phyloP scores from a whole-genome alignment of 345 rosid genomes.

The Citrus trifoliata region DNA sequence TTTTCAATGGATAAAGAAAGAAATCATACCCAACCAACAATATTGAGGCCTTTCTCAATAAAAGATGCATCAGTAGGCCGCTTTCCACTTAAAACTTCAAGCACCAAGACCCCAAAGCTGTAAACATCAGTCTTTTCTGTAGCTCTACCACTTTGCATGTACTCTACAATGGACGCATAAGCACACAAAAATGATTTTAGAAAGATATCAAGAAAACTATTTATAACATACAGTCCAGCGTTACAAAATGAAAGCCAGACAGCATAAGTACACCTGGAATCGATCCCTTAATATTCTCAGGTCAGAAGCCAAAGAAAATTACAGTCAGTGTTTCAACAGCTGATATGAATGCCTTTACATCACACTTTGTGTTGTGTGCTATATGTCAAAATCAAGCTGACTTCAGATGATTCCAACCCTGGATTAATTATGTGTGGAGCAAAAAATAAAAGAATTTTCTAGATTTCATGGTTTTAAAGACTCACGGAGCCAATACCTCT shows the following conservation, averaged over 20 bases:
- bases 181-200: neutral
- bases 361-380: neutral
- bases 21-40: conserved; percentile 94
- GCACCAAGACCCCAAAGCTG: conserved; percentile 92
- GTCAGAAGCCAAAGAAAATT: neutral
- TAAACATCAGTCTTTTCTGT: conserved; percentile 97
- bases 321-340: conserved; percentile 1
- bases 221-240: neutral
- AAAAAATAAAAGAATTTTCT: neutral
- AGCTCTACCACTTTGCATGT: conserved; percentile 98
- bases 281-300: neutral
- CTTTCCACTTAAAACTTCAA: conserved; percentile 92
- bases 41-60: conserved; percentile 94
- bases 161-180: conserved; percentile 50
- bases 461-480: neutral
- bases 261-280: neutral
- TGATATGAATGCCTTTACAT: neutral
- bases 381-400: neutral
- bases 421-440: neutral
- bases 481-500: neutral
- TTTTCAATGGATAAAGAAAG: neutral
- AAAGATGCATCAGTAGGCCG: conserved; percentile 96
- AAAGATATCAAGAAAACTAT: neutral
- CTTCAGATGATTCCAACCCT: neutral
- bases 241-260: neutral